Evolutionary conservation across 2,329 filamentous ascomycete genomes (phyloP).

Genomic region (Fusarium fracticaudum): DNA sequence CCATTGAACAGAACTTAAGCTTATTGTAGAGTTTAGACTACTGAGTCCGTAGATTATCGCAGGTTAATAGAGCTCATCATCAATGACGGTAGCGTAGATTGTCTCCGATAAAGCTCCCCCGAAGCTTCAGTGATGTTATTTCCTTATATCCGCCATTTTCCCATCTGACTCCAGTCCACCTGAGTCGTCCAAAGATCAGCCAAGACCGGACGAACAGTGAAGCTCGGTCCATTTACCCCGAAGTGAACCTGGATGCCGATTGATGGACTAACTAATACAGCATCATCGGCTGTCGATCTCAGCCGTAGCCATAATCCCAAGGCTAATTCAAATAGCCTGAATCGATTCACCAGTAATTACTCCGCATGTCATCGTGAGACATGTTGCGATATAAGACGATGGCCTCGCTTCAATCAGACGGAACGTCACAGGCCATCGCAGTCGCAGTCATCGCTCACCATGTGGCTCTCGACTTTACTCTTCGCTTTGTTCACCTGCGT

Average conservation of each 20-base stretch:
- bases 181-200: neutral
- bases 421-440: neutral
- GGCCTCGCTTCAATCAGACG: neutral
- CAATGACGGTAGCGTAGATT: neutral
- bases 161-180: neutral
- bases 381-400: constrained; percentile 4
- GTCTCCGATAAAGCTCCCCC: neutral
- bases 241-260: constrained; percentile 12
- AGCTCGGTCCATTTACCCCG: constrained; percentile 15
- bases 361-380: constrained; percentile 10
- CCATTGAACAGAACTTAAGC: neutral
- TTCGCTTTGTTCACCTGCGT: constrained; percentile 48
- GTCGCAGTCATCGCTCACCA: neutral
- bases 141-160: neutral
- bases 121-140: neutral
- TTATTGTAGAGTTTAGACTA: neutral
- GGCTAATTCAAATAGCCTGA: constrained; percentile 30
- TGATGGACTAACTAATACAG: constrained; percentile 17
- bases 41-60: neutral
- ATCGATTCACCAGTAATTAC: constrained; percentile 2
- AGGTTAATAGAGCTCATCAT: neutral
- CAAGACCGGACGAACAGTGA: neutral
- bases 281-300: constrained; percentile 6
- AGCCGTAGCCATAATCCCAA: neutral
- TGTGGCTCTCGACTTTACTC: constrained; percentile 21